Conservation (phyloP, 2,329 filamentous ascomycete genomes). For the Penicillium concentricum region DNA sequence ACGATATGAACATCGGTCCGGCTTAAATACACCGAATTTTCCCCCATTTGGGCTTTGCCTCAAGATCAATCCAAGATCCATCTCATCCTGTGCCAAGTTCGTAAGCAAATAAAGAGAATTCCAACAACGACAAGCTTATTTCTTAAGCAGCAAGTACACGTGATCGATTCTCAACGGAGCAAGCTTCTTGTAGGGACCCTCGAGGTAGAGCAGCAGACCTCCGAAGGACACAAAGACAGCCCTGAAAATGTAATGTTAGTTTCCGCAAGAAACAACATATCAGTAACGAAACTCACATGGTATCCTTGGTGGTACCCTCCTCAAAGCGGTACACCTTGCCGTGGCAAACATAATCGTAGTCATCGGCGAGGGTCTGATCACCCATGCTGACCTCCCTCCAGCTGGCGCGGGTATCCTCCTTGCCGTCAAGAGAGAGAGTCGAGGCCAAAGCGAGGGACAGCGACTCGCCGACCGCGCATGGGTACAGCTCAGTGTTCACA, state of each 20-base stretch:
- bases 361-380: constrained; percentile 55
- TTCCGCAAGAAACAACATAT: neutral
- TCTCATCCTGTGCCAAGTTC: constrained; percentile 1
- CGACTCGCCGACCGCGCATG: constrained; percentile 69
- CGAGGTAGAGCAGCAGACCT: constrained; percentile 82
- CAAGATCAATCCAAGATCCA: constrained; percentile 2
- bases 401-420: constrained; percentile 66
- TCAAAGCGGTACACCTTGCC: constrained; percentile 55
- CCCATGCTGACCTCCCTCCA: constrained; percentile 72
- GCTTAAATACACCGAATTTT: constrained; percentile 25
- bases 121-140: constrained; percentile 51
- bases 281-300: constrained; percentile 66
- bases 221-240: constrained; percentile 95
- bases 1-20: constrained; percentile 19
- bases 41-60: constrained; percentile 4
- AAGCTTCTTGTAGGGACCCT: constrained; percentile 94
- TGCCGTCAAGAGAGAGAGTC: constrained; percentile 84
- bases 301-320: constrained; percentile 65
- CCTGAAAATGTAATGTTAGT: constrained; percentile 49
- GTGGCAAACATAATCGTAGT: constrained; percentile 54
- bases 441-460: constrained; percentile 80
- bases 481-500: constrained; percentile 91
- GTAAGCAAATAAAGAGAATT: constrained; percentile 9
- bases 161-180: constrained; percentile 89
- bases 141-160: constrained; percentile 91